Percentiles rank a stretch among this genome's conserved stretches.
Evolutionary conservation across 805 yeast species (phyloP).

Genomic region (Nakazawaea pomicola): DNA sequence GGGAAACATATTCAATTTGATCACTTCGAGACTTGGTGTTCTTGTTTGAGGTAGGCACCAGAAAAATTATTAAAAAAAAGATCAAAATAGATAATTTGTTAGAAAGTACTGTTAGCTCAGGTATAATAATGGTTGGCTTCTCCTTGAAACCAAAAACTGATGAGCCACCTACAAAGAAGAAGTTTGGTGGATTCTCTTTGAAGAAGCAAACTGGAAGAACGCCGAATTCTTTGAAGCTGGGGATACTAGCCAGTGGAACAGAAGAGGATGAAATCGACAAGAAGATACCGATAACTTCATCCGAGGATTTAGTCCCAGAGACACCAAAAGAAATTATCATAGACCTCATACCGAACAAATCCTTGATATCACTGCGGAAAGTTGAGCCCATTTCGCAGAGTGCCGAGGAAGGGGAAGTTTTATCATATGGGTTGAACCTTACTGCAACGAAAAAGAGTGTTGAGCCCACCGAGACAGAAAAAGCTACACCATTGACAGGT

Average conservation of each 20-base stretch:
- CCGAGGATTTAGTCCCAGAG: conserved; percentile 5
- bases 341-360: conserved; percentile 7
- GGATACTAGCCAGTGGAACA: neutral
- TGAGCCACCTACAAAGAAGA: conserved; percentile 12
- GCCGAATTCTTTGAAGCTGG: conserved; percentile 5
- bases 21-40: neutral
- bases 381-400: neutral
- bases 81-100: too few relatives aligned
- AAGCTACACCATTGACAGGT: too few relatives aligned
- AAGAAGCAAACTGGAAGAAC: conserved; percentile 16
- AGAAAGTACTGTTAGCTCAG: neutral
- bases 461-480: neutral
- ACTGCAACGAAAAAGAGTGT: neutral
- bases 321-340: conserved; percentile 1
- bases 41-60: neutral
- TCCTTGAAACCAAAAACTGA: conserved; percentile 28
- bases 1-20: too few relatives aligned
- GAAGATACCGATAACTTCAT: conserved; percentile 7
- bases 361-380: conserved; percentile 1
- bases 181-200: conserved; percentile 28
- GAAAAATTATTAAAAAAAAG: neutral
- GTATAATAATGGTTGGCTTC: conserved; percentile 33
- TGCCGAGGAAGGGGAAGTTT: too few relatives aligned
- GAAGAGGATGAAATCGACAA: conserved; percentile 3
- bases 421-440: conserved; percentile 2